phyloP scores from a whole-genome alignment of 805 yeast genomes.

The Priceomyces melissophilus region DNA sequence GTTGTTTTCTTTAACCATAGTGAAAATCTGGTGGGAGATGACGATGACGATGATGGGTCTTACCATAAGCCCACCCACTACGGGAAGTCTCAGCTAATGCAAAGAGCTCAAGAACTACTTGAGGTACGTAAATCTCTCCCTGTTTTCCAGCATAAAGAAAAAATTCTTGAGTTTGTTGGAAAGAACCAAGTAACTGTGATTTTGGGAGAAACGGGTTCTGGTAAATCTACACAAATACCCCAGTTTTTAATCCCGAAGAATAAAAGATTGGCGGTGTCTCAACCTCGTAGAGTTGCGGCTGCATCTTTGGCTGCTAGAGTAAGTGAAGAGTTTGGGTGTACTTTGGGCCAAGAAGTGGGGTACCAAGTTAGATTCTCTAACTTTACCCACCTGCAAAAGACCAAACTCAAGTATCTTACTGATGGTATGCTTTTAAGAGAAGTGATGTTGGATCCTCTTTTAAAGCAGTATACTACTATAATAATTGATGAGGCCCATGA shows the following conservation, averaged over 20 bases:
- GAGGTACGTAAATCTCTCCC: conserved; percentile 62
- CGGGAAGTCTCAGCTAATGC: conserved; percentile 23
- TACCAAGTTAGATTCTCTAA: conserved; percentile 91
- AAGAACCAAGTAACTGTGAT: conserved; percentile 68
- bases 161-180: conserved; percentile 53
- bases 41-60: conserved; percentile 1
- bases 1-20: conserved; percentile 6
- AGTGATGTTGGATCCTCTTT: conserved; percentile 66
- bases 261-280: conserved; percentile 79
- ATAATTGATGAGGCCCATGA: conserved; percentile 98
- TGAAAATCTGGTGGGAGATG: background rate
- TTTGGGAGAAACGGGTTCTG: conserved; percentile 97
- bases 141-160: conserved; percentile 66
- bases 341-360: conserved; percentile 80
- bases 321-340: conserved; percentile 78
- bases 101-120: conserved; percentile 44
- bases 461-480: conserved; percentile 68
- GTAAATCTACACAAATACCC: conserved; percentile 96
- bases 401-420: conserved; percentile 80
- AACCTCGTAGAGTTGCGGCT: conserved; percentile 97
- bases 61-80: conserved; percentile 3
- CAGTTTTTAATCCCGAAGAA: conserved; percentile 68
- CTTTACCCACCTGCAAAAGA: conserved; percentile 47
- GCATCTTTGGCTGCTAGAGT: conserved; percentile 91
- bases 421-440: conserved; percentile 98